Evolutionary conservation across 2,329 filamentous ascomycete species (phyloP).

Genomic region (Paecilomyces niveus): DNA sequence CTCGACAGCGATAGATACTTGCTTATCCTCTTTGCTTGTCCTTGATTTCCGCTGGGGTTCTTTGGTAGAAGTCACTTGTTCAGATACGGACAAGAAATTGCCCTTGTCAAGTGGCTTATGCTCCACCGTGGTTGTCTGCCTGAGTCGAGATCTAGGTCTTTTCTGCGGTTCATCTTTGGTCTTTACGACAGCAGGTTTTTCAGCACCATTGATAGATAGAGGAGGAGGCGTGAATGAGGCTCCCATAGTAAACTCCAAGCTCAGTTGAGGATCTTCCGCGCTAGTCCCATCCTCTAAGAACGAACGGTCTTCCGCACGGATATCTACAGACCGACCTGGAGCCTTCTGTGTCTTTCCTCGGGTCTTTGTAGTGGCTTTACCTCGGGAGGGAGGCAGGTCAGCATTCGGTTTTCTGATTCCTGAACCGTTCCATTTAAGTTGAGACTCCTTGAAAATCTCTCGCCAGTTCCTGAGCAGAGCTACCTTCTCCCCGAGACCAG

Average conservation of each 20-base stretch:
- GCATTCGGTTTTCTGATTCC: neutral
- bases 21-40: constrained; percentile 1
- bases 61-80: neutral
- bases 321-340: neutral
- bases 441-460: constrained; percentile 33
- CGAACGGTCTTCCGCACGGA: constrained; percentile 9
- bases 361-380: neutral
- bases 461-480: constrained; percentile 41
- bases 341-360: neutral
- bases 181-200: neutral
- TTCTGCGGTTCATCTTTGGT: neutral
- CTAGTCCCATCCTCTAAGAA: constrained; percentile 2
- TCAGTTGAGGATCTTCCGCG: constrained; percentile 1
- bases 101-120: neutral
- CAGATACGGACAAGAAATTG: neutral
- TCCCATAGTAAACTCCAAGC: neutral
- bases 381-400: neutral
- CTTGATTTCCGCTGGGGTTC: neutral
- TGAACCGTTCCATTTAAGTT: constrained; percentile 22
- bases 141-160: constrained; percentile 1
- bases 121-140: neutral
- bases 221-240: neutral
- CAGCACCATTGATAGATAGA: neutral
- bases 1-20: constrained; percentile 4
- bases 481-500: constrained; percentile 35